phyloP scores from a whole-genome alignment of 2,329 filamentous ascomycete genomes.

The Colletotrichum sojae region DNA sequence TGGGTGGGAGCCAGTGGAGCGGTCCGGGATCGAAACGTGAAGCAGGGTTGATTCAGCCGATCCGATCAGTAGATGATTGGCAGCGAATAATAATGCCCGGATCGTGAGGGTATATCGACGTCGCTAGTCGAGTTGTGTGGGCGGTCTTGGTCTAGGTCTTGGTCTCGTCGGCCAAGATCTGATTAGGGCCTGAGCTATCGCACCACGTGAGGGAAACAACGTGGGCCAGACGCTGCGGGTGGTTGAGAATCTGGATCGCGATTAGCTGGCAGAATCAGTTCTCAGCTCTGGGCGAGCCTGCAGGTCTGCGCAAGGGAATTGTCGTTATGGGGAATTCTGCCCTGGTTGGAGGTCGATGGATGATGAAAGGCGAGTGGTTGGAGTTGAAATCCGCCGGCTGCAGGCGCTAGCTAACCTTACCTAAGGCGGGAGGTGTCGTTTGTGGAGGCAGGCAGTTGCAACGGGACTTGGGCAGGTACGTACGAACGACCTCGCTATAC shows the following conservation, averaged over 20 bases:
- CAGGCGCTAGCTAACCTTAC: no score
- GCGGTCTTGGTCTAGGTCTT: background rate
- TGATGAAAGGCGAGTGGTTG: no score
- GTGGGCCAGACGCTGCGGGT: background rate
- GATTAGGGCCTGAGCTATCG: constrained; percentile 14
- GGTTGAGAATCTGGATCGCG: background rate
- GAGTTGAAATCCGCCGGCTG: no score
- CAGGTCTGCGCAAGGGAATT: background rate
- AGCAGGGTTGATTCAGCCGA: background rate
- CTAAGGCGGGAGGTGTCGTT: no score
- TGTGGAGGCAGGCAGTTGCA: no score
- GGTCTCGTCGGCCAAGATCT: constrained; percentile 17
- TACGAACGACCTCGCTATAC: background rate
- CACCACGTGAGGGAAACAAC: constrained; percentile 22
- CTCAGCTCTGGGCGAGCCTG: background rate
- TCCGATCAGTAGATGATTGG: constrained; percentile 3
- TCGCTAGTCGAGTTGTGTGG: background rate
- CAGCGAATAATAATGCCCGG: constrained; percentile 1
- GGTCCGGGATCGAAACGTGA: constrained; percentile 1
- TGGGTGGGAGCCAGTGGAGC: constrained; percentile 13
- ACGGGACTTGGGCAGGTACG: no score
- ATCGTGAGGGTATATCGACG: background rate
- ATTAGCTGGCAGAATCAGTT: constrained; percentile 2
- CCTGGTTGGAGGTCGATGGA: constrained; percentile 8
- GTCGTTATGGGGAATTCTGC: constrained; percentile 9